Evolutionary conservation across 2,329 filamentous ascomycete genomes (phyloP).

Genomic region (Rutstroemia sp.): DNA sequence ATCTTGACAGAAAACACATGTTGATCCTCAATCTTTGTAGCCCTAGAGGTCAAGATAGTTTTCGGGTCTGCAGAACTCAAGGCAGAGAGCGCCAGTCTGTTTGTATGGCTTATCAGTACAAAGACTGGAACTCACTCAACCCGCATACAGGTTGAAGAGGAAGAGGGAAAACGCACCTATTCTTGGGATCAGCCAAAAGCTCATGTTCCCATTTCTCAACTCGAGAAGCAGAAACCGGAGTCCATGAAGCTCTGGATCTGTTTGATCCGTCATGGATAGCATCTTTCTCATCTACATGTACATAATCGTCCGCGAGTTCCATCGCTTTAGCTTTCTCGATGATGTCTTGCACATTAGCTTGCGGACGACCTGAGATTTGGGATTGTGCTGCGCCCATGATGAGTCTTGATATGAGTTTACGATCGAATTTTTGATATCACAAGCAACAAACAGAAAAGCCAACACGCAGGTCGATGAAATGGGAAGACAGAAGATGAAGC

Average conservation of each 20-base stretch:
- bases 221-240: slow-evolving; percentile 41
- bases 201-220: slow-evolving; percentile 53
- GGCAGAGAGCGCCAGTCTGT: slow-evolving; percentile 66
- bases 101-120: background rate
- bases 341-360: background rate
- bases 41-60: slow-evolving; percentile 56
- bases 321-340: background rate
- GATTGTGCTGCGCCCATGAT: background rate
- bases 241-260: slow-evolving; percentile 31
- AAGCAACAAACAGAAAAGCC: background rate
- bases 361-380: background rate
- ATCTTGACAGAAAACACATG: slow-evolving; percentile 82
- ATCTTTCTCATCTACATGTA: slow-evolving; percentile 37
- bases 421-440: background rate
- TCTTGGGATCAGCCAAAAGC: slow-evolving; percentile 57
- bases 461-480: background rate
- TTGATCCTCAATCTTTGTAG: slow-evolving; percentile 58
- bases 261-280: background rate
- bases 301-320: slow-evolving; percentile 34
- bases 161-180: slow-evolving; percentile 38
- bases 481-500: too few species aligned
- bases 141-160: too few species aligned
- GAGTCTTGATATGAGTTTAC: too few species aligned
- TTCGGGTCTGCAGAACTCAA: slow-evolving; percentile 61
- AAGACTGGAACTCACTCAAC: too few species aligned